Evolutionary conservation across 2,329 filamentous ascomycete genomes (phyloP).

Genomic region (Fusarium humuli): DNA sequence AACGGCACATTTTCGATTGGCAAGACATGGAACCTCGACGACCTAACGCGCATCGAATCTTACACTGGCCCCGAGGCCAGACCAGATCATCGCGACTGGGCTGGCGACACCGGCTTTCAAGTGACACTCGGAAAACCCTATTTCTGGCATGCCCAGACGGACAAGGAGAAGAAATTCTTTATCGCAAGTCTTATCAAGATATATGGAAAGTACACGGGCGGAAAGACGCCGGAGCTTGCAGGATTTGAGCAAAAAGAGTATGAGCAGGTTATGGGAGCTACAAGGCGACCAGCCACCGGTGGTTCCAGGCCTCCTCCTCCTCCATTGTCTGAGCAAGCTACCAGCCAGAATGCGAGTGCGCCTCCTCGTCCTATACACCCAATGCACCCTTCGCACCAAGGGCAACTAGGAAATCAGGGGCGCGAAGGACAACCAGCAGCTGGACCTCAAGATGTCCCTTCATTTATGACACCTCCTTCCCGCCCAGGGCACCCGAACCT

Average conservation of each 20-base stretch:
- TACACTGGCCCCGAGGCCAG: conserved; percentile 73
- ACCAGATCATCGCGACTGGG: conserved; percentile 77
- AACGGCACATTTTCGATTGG: conserved; percentile 97
- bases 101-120: conserved; percentile 83
- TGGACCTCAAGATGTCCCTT: conserved; percentile 43
- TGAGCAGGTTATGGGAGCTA: conserved; percentile 76
- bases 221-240: conserved; percentile 79
- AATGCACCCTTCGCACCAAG: conserved; percentile 22
- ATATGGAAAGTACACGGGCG: conserved; percentile 94
- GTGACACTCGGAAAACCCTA: conserved; percentile 94
- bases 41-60: conserved; percentile 84
- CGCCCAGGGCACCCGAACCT: conserved; percentile 56
- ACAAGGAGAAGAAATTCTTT: conserved; percentile 99
- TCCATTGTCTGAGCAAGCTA: conserved; percentile 44
- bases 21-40: conserved; percentile 97
- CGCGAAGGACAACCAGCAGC: conserved; percentile 27
- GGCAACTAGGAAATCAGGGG: conserved; percentile 24
- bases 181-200: conserved; percentile 97
- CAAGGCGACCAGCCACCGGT: conserved; percentile 53
- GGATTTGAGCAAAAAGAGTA: conserved; percentile 87
- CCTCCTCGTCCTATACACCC: conserved; percentile 37
- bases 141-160: conserved; percentile 93
- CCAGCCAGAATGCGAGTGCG: conserved; percentile 30
- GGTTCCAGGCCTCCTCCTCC: conserved; percentile 43
- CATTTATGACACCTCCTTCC: conserved; percentile 46